Evolutionary conservation across 768 basidiomycete genomes (phyloP).

Genomic region (Fistulinella prunicolor): DNA sequence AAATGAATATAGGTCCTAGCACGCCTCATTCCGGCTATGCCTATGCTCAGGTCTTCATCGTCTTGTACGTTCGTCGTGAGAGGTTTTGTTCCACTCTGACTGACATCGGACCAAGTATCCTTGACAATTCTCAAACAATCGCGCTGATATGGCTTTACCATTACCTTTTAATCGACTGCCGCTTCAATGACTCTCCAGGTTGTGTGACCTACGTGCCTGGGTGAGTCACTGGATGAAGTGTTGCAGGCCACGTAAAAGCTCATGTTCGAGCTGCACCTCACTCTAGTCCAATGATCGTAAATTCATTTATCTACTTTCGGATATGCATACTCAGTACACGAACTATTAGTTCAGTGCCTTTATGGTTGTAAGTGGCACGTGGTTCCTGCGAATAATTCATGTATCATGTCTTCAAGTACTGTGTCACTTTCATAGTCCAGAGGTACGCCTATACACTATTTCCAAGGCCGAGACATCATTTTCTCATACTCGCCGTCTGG

Average conservation of each 20-base stretch:
- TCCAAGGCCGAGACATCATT: not conserved
- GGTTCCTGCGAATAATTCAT: not conserved
- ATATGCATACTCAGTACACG: too few relatives aligned
- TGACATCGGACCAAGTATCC: slow-evolving; percentile 8
- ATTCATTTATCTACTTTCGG: not conserved
- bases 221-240: slow-evolving; percentile 4
- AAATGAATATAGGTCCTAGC: not conserved
- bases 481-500: not conserved
- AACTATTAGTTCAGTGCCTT: not conserved
- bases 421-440: slow-evolving; percentile 21
- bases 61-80: slow-evolving; percentile 7
- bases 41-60: slow-evolving; percentile 1
- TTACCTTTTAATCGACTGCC: slow-evolving; percentile 10
- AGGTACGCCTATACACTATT: slow-evolving; percentile 3
- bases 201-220: slow-evolving; percentile 5
- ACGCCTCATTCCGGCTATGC: not conserved
- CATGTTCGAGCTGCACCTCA: not conserved
- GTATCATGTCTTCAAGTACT: slow-evolving; percentile 12
- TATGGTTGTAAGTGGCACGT: slow-evolving; percentile 3
- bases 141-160: not conserved
- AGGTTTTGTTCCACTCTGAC: not conserved
- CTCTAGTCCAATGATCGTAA: not conserved
- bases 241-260: too few relatives aligned
- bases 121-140: slow-evolving; percentile 8
- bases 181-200: not conserved